phyloP scores from a whole-genome alignment of 2,329 filamentous ascomycete species.

The Botrytis fabae region DNA sequence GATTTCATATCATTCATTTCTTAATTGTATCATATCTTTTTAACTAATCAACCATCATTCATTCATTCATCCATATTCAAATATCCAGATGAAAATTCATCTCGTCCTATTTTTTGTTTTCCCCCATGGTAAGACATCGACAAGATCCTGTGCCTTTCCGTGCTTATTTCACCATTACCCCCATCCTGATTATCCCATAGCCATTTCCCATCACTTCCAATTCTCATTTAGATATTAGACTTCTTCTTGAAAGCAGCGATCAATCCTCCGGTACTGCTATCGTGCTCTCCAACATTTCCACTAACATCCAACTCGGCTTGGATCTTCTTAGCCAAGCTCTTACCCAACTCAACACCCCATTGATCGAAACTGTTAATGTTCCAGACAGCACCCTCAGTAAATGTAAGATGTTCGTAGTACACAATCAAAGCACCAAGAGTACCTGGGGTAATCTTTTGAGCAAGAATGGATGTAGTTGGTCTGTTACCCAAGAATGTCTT shows the following conservation, averaged over 20 bases:
- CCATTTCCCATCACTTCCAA: neutral
- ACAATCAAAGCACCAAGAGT: slow-evolving; percentile 94
- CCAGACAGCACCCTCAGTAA: slow-evolving; percentile 96
- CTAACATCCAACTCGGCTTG: slow-evolving; percentile 78
- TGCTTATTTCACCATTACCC: slow-evolving; percentile 1
- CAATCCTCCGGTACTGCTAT: slow-evolving; percentile 83
- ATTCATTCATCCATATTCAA: neutral
- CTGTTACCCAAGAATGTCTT: slow-evolving; percentile 99
- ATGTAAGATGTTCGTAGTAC: slow-evolving; percentile 98
- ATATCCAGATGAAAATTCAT: slow-evolving; percentile 11
- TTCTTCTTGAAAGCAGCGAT: slow-evolving; percentile 88
- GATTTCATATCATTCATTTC: neutral
- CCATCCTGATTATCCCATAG: neutral
- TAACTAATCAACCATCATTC: slow-evolving; percentile 4
- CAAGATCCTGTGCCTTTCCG: neutral
- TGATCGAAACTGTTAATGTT: slow-evolving; percentile 99
- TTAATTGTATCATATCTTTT: neutral
- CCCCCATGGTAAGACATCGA: neutral
- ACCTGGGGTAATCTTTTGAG: slow-evolving; percentile 87
- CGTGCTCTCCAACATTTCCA: slow-evolving; percentile 73
- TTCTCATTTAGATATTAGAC: slow-evolving; percentile 27
- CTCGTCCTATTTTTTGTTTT: neutral
- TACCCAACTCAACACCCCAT: slow-evolving; percentile 98
- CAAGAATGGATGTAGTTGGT: slow-evolving; percentile 90
- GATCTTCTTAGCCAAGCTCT: slow-evolving; percentile 92